These are phyloP conservation scores for Rozella allomycis DNA, from an alignment of 371 early-diverging fungal genomes.

Conservation along the genomic window DNA sequence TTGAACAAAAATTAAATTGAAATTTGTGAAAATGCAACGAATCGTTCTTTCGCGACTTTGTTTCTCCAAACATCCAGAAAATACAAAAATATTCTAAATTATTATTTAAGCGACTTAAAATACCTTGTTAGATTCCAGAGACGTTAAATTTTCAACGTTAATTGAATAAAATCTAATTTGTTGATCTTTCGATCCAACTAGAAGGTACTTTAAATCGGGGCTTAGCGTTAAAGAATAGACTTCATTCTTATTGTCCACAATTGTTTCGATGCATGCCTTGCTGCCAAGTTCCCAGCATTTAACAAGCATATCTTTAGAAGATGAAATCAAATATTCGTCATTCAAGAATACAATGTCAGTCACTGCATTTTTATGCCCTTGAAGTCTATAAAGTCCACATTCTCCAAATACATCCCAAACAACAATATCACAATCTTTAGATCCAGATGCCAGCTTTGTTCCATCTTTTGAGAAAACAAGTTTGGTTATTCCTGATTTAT, in stretches of 20 bases:
- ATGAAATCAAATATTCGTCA: constrained; percentile 49
- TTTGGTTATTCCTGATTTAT: constrained; percentile 60
- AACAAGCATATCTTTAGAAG: constrained; percentile 80
- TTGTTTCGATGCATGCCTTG: constrained; percentile 79
- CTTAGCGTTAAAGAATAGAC: constrained; percentile 81
- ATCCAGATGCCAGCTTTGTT: constrained; percentile 64
- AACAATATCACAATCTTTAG: constrained; percentile 74
- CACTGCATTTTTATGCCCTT: constrained; percentile 82
- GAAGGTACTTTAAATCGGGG: too few species aligned
- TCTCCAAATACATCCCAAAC: constrained; percentile 86
- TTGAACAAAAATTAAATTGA: constrained; percentile 18
- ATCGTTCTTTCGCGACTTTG: too few species aligned
- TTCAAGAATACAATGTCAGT: constrained; percentile 37
- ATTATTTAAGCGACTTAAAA: too few species aligned
- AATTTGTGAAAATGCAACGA: too few species aligned
- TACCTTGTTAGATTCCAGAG: too few species aligned
- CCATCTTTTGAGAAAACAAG: constrained; percentile 54
- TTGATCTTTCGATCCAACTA: too few species aligned
- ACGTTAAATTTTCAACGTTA: too few species aligned
- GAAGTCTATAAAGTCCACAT: constrained; percentile 59
- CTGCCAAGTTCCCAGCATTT: constrained; percentile 86
- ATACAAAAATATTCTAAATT: too few species aligned
- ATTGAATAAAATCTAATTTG: too few species aligned
- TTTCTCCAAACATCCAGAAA: too few species aligned
- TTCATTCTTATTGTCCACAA: constrained; percentile 75